phyloP scores from a whole-genome alignment of 192 early-diverging fungal species.

The Coemansia sp. region DNA sequence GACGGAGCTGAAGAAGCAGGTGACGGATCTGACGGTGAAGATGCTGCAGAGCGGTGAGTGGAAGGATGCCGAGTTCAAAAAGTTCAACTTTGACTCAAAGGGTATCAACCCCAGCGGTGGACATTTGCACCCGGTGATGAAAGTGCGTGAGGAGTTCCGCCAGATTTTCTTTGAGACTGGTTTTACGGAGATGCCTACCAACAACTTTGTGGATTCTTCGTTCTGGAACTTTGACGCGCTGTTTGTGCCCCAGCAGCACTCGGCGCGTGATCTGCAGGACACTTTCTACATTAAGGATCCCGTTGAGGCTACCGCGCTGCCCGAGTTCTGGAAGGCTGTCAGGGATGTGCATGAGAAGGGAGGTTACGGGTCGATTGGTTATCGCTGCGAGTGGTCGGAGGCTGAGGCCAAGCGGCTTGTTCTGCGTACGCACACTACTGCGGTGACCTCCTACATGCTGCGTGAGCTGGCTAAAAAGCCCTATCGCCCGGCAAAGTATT shows the following conservation, averaged over 20 bases:
- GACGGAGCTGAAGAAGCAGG: conserved; percentile 78
- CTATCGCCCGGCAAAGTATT: conserved; percentile 95
- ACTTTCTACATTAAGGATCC: conserved; percentile 75
- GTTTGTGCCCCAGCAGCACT: conserved; percentile 99
- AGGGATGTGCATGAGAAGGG: conserved; percentile 90
- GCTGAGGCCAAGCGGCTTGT: conserved; percentile 91
- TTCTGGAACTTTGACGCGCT: conserved; percentile 99
- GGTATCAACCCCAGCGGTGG: conserved; percentile 81
- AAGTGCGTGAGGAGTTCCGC: conserved; percentile 98
- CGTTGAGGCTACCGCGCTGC: conserved; percentile 63
- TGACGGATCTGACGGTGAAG: conserved; percentile 90
- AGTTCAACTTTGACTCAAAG: conserved; percentile 95
- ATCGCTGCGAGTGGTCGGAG: conserved; percentile 88
- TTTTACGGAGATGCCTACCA: conserved; percentile 99
- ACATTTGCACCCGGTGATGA: conserved; percentile 96
- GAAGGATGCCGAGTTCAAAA: conserved; percentile 94
- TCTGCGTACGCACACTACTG: conserved; percentile 96
- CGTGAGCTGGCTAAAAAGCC: conserved; percentile 85
- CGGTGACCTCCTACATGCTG: conserved; percentile 88
- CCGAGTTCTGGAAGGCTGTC: conserved; percentile 89
- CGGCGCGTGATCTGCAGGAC: conserved; percentile 82
- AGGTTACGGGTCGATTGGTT: conserved; percentile 93
- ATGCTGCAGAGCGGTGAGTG: conserved; percentile 91
- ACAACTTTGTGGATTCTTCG: conserved; percentile 92
- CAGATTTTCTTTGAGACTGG: conserved; percentile 99